phyloP scores from a whole-genome alignment of 768 basidiomycete species.

The Cytidiella melzeri region DNA sequence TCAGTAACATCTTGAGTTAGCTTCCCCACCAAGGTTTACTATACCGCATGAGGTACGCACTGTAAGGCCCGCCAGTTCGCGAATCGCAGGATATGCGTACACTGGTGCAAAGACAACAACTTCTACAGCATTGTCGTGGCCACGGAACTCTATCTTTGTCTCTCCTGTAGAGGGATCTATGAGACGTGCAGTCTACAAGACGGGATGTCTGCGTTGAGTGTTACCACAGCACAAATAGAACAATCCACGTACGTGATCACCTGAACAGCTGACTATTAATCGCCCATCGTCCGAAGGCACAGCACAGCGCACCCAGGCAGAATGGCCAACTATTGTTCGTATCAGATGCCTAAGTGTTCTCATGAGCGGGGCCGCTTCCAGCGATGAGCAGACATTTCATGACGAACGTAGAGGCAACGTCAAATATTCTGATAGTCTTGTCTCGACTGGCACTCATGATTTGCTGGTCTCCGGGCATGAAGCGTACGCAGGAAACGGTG shows the following conservation, averaged over 20 bases:
- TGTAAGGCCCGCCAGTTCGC: constrained; percentile 69
- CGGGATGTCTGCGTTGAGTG: neutral
- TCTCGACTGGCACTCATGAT: constrained; percentile 87
- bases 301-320: constrained; percentile 78
- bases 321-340: constrained; percentile 69
- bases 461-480: constrained; percentile 78
- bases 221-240: neutral
- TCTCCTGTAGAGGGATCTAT: constrained; percentile 72
- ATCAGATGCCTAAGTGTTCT: constrained; percentile 52
- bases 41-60: constrained; percentile 33
- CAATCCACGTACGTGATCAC: constrained; percentile 64
- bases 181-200: constrained; percentile 61
- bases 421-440: constrained; percentile 79
- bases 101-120: constrained; percentile 76
- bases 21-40: neutral
- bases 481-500: constrained; percentile 79
- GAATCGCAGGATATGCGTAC: constrained; percentile 66
- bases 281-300: constrained; percentile 66
- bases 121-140: constrained; percentile 85
- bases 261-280: constrained; percentile 74
- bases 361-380: constrained; percentile 3
- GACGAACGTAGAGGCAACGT: constrained; percentile 78
- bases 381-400: neutral
- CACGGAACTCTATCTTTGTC: constrained; percentile 76
- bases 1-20: constrained; percentile 2